phyloP scores from a whole-genome alignment of 2,329 filamentous ascomycete genomes.

The Monosporascus ibericus region DNA sequence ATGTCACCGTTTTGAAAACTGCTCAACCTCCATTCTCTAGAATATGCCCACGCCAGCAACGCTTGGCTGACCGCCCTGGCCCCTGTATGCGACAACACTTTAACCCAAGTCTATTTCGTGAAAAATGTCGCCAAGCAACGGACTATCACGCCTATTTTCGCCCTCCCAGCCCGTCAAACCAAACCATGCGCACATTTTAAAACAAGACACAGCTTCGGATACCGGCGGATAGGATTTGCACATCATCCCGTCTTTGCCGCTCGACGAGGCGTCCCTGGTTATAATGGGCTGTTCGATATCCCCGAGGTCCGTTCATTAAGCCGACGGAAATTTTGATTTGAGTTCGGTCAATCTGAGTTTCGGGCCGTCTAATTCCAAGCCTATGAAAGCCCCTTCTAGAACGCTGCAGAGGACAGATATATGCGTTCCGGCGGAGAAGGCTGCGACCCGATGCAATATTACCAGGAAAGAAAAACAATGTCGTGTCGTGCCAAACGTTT shows the following conservation, averaged over 20 bases:
- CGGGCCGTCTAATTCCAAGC: neutral
- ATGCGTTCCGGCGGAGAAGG: slow-evolving; percentile 21
- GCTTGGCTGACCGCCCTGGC: neutral
- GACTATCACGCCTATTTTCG: slow-evolving; percentile 3
- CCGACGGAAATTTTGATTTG: neutral
- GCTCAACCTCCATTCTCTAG: neutral
- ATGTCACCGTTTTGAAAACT: neutral
- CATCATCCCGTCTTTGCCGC: neutral
- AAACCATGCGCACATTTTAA: slow-evolving; percentile 2
- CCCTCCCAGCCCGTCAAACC: slow-evolving; percentile 5
- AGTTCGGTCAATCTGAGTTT: neutral
- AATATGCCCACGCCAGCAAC: neutral
- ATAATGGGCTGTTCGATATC: neutral
- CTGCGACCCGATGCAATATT: slow-evolving; percentile 42
- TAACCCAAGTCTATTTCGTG: slow-evolving; percentile 13
- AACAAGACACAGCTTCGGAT: neutral
- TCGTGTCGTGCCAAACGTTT: slow-evolving; percentile 25
- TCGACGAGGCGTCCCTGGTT: neutral
- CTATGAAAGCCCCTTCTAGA: slow-evolving; percentile 1
- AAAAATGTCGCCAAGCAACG: neutral
- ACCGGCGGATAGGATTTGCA: neutral
- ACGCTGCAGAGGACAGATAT: slow-evolving; percentile 20
- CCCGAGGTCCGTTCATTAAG: neutral
- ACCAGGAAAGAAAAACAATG: slow-evolving; percentile 36
- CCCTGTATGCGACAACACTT: neutral